Percentiles rank a stretch among this genome's conserved stretches.
Evolutionary conservation across 164 flowering plant genomes (phyloP).

Genomic region (Vitis amurensis): DNA sequence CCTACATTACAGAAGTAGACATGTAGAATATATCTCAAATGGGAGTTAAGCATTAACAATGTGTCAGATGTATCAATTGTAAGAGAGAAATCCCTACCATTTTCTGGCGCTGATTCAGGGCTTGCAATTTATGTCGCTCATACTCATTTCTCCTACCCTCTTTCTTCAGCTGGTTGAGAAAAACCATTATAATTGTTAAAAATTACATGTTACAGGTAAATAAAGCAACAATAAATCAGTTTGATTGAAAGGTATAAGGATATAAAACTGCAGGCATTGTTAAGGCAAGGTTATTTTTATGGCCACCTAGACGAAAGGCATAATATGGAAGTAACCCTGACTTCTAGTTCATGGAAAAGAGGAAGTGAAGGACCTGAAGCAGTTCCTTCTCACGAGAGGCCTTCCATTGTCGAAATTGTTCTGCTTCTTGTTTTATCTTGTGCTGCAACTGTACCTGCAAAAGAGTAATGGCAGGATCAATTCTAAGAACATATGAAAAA

Average conservation of each 20-base stretch:
- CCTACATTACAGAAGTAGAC: not conserved
- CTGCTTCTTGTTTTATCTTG: slow-evolving; percentile 91
- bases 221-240: slow-evolving; percentile 17
- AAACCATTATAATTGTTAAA: not conserved
- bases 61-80: not conserved
- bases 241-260: not conserved
- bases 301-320: not conserved
- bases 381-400: slow-evolving; percentile 92
- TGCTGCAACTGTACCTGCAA: slow-evolving; percentile 88
- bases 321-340: not conserved
- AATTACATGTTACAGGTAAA: not conserved
- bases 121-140: slow-evolving; percentile 86
- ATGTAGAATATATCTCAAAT: not conserved
- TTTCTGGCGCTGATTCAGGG: slow-evolving; percentile 91
- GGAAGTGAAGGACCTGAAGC: slow-evolving; percentile 56
- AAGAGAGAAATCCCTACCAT: slow-evolving; percentile 43
- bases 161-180: slow-evolving; percentile 61
- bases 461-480: slow-evolving; percentile 1
- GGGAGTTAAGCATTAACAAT: too few relatives aligned
- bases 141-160: slow-evolving; percentile 91
- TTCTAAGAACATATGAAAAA: not conserved
- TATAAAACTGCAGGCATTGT: not conserved
- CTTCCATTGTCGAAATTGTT: slow-evolving; percentile 96
- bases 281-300: not conserved
- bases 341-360: too few relatives aligned